Evolutionary conservation across 2,329 filamentous ascomycete genomes (phyloP).

Genomic region (Cladosporium halotolerans): DNA sequence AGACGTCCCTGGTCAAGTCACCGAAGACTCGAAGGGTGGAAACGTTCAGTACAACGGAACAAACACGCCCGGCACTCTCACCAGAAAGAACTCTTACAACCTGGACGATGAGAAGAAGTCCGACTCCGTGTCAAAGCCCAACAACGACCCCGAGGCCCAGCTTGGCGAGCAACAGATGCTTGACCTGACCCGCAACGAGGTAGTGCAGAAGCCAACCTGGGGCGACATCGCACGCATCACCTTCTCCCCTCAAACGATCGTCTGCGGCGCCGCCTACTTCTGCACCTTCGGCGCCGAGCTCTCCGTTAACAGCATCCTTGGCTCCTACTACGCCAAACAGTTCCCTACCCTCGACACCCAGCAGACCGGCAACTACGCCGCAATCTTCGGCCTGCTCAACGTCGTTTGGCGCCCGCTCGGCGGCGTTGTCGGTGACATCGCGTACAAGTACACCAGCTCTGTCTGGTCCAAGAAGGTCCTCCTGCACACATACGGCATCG

Average conservation of each 20-base stretch:
- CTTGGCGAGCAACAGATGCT: conserved; percentile 48
- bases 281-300: conserved; percentile 57
- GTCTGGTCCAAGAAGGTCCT: conserved; percentile 61
- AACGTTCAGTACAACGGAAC: conserved; percentile 16
- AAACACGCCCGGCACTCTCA: conserved; percentile 28
- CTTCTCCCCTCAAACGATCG: conserved; percentile 53
- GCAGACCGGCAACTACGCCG: conserved; percentile 54
- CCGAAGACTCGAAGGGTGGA: conserved; percentile 28
- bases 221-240: conserved; percentile 56
- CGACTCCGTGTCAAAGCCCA: background rate
- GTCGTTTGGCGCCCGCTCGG: conserved; percentile 60
- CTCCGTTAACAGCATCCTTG: conserved; percentile 55
- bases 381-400: conserved; percentile 73
- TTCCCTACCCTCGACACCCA: conserved; percentile 50
- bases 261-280: conserved; percentile 50
- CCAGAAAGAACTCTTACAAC: conserved; percentile 24
- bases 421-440: conserved; percentile 52
- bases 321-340: conserved; percentile 52
- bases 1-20: conserved; percentile 44
- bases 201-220: conserved; percentile 54
- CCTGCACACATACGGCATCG: conserved; percentile 50
- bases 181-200: conserved; percentile 53
- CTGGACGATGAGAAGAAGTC: conserved; percentile 32
- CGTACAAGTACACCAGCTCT: conserved; percentile 46
- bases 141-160: conserved; percentile 34